phyloP scores from a whole-genome alignment of 805 yeast species.

The Sugiyamaella valdiviana region DNA sequence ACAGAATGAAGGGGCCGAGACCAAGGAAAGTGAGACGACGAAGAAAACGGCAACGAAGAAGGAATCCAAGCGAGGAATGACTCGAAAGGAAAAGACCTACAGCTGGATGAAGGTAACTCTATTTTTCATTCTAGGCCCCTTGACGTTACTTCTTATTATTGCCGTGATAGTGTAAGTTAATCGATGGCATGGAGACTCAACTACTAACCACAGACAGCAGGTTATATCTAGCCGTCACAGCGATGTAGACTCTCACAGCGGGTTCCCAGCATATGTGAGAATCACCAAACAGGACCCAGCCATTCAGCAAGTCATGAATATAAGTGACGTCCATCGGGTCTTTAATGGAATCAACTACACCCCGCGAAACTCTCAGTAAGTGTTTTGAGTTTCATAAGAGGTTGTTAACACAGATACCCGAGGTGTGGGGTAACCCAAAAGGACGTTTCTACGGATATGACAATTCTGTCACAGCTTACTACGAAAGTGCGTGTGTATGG shows the following conservation, averaged over 20 bases:
- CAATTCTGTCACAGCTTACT: slow-evolving; percentile 52
- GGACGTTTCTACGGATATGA: slow-evolving; percentile 52
- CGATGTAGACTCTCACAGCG: background rate
- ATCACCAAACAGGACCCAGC: background rate
- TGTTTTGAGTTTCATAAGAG: background rate
- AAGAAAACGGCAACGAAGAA: too few species aligned
- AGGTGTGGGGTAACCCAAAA: slow-evolving; percentile 44
- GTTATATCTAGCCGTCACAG: background rate
- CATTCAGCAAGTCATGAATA: slow-evolving; percentile 35
- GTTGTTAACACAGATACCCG: slow-evolving; percentile 32
- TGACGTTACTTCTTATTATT: background rate
- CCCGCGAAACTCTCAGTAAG: slow-evolving; percentile 45
- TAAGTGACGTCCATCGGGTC: slow-evolving; percentile 31
- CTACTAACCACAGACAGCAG: background rate
- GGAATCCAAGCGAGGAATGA: background rate
- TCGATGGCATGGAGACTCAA: background rate
- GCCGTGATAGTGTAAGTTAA: background rate
- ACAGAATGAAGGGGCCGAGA: too few species aligned
- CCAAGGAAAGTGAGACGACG: background rate
- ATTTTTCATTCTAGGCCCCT: background rate
- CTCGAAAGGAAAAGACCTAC: background rate
- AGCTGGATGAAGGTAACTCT: background rate
- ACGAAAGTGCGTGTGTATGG: slow-evolving; percentile 53
- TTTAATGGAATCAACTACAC: slow-evolving; percentile 59
- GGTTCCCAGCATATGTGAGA: background rate